Conservation (phyloP, 306 rosid species). For the Sophora flavescens region DNA sequence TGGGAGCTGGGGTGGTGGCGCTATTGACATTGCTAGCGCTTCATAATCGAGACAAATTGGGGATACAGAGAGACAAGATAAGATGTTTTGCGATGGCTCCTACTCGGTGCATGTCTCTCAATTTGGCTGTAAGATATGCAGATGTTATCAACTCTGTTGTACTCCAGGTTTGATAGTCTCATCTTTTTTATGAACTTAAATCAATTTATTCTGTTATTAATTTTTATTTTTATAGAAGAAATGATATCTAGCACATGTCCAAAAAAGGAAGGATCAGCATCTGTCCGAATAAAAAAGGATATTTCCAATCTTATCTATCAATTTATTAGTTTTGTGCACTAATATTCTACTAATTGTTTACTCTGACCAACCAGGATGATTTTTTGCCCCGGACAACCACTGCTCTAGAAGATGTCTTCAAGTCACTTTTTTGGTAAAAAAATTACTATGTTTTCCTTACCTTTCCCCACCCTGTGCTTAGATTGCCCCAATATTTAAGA, state of each 20-base stretch:
- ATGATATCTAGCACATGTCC: slow-evolving; percentile 6
- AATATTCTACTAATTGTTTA: slow-evolving; percentile 31
- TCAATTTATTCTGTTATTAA: not conserved
- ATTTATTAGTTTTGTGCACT: slow-evolving; percentile 42
- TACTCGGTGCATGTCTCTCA: slow-evolving; percentile 86
- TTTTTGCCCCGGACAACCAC: slow-evolving; percentile 92
- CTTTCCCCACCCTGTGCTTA: slow-evolving; percentile 7
- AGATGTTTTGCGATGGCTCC: slow-evolving; percentile 90
- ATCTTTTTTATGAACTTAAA: slow-evolving; percentile 12
- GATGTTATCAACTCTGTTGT: slow-evolving; percentile 88
- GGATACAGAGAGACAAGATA: slow-evolving; percentile 78
- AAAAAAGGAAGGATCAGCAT: not conserved
- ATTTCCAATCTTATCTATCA: slow-evolving; percentile 5
- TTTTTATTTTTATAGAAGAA: slow-evolving; percentile 6
- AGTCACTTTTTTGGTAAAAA: slow-evolving; percentile 82
- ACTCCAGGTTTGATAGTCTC: slow-evolving; percentile 70
- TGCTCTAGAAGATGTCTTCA: slow-evolving; percentile 73
- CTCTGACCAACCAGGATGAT: slow-evolving; percentile 72
- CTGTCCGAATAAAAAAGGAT: not conserved
- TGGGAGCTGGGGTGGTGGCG: slow-evolving; percentile 95
- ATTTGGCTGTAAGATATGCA: slow-evolving; percentile 96
- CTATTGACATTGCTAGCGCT: slow-evolving; percentile 73
- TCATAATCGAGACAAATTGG: slow-evolving; percentile 70
- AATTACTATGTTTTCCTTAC: slow-evolving; percentile 40
- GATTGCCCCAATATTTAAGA: slow-evolving; percentile 29